Percentiles rank a stretch among this genome's conserved stretches.
phyloP scores from a whole-genome alignment of 2,329 filamentous ascomycete species.

The Didymella segeticola region DNA sequence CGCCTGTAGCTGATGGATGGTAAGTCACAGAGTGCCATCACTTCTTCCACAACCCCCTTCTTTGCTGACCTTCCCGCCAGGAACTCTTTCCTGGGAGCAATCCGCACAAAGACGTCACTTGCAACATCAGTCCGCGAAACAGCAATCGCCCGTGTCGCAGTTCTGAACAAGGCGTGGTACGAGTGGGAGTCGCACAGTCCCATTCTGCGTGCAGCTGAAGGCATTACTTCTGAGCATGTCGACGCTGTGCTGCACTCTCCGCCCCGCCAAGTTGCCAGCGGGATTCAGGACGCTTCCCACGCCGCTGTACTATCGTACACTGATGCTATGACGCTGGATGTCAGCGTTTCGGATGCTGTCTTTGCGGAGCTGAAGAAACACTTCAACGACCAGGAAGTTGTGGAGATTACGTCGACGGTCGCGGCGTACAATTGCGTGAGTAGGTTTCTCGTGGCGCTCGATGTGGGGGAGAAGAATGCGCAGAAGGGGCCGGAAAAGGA shows the following conservation, averaged over 20 bases:
- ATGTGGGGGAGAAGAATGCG: constrained; percentile 61
- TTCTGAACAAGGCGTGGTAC: constrained; percentile 82
- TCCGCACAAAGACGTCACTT: constrained; percentile 61
- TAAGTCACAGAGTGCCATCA: constrained; percentile 17
- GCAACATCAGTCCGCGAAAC: constrained; percentile 69
- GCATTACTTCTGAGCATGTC: constrained; percentile 59
- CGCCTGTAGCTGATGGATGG: constrained; percentile 64
- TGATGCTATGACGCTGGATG: constrained; percentile 82
- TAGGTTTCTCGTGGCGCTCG: constrained; percentile 80
- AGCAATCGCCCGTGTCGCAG: constrained; percentile 80
- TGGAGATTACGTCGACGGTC: constrained; percentile 81
- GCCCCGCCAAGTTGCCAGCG: constrained; percentile 16
- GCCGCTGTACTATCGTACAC: constrained; percentile 75
- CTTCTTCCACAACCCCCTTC: background rate
- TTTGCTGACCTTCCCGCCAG: constrained; percentile 21
- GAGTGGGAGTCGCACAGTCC: constrained; percentile 84
- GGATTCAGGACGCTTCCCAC: constrained; percentile 63
- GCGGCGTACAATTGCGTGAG: constrained; percentile 87
- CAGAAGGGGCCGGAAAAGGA: constrained; percentile 26
- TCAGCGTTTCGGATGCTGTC: constrained; percentile 71
- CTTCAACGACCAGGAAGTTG: constrained; percentile 75
- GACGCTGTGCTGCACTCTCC: constrained; percentile 33
- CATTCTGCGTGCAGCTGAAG: constrained; percentile 53
- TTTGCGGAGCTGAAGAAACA: constrained; percentile 67
- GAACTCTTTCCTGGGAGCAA: constrained; percentile 64